Conservation (phyloP, 108 stramenopile genomes). For the Cyclostephanos invisitatus region DNA sequence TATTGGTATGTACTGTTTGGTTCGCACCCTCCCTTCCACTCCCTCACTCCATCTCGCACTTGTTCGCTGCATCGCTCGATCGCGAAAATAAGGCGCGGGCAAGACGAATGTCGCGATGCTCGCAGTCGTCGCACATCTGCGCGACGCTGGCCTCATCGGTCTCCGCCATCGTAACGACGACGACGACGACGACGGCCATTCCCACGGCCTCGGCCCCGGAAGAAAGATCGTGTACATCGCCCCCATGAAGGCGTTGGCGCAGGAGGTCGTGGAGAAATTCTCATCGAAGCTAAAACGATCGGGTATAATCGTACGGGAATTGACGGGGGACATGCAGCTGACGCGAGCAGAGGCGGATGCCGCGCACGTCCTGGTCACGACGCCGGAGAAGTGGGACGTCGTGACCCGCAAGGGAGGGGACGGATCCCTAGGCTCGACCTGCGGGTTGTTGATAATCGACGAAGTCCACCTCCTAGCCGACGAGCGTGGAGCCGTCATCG, state of each 20-base stretch:
- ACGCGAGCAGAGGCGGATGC: conserved; percentile 89
- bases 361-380: conserved; percentile 92
- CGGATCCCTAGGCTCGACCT: conserved; percentile 86
- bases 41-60: background rate
- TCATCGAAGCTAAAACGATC: conserved; percentile 85
- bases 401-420: conserved; percentile 90
- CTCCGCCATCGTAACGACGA: conserved; percentile 28
- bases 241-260: conserved; percentile 99
- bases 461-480: conserved; percentile 97
- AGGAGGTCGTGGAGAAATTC: conserved; percentile 99
- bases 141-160: conserved; percentile 76
- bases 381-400: conserved; percentile 91
- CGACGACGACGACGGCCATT: conserved; percentile 30
- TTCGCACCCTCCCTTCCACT: background rate
- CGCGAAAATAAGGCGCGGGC: conserved; percentile 53
- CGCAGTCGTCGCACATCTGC: conserved; percentile 80
- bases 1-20: background rate
- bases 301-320: conserved; percentile 88
- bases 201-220: conserved; percentile 50
- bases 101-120: conserved; percentile 98
- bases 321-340: conserved; percentile 99
- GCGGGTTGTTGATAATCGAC: conserved; percentile 97
- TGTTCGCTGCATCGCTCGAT: too few species aligned
- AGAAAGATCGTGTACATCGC: conserved; percentile 96
- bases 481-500: conserved; percentile 98